A percentile compares a stretch with the other conserved stretches of the same genome.
Evolutionary conservation across 2,329 filamentous ascomycete species (phyloP).

Genomic region (Pezicula rhizophila): DNA sequence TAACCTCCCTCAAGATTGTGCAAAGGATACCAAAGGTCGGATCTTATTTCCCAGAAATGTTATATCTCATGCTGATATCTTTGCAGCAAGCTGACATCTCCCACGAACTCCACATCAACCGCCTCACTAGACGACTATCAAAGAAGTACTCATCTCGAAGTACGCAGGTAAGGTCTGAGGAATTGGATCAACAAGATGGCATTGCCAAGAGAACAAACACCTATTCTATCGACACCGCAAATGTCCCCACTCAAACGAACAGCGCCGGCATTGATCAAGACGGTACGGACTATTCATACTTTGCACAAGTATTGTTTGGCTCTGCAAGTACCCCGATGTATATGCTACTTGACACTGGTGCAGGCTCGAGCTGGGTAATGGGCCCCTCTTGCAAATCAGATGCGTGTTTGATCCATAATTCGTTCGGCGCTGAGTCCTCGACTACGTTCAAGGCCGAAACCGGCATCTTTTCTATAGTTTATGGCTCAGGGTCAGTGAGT

Average conservation of each 20-base stretch:
- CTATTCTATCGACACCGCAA: constrained; percentile 18
- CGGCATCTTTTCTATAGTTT: constrained; percentile 59
- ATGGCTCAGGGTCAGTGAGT: constrained; percentile 70
- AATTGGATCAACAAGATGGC: constrained; percentile 1
- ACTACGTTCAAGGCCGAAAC: constrained; percentile 49
- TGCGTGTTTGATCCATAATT: constrained; percentile 64
- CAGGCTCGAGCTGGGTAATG: constrained; percentile 80
- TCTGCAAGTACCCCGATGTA: constrained; percentile 47
- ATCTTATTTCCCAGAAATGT: not conserved
- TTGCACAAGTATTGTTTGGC: constrained; percentile 51
- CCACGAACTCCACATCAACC: constrained; percentile 13
- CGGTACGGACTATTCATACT: constrained; percentile 61
- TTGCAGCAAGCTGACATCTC: constrained; percentile 7
- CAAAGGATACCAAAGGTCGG: constrained; percentile 9
- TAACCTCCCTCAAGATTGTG: constrained; percentile 5
- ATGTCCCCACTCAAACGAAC: constrained; percentile 37
- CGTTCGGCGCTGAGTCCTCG: constrained; percentile 62
- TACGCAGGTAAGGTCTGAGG: constrained; percentile 3
- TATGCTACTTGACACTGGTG: constrained; percentile 62
- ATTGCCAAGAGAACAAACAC: constrained; percentile 18
- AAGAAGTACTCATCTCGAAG: constrained; percentile 18
- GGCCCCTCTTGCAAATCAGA: constrained; percentile 57
- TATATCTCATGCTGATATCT: not conserved
- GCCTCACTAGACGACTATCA: constrained; percentile 14
- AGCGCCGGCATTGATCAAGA: constrained; percentile 56